Percentiles rank a stretch among this genome's conserved stretches.
Evolutionary conservation across 2,329 filamentous ascomycete species (phyloP).

Genomic region (Trichoderma sp.): DNA sequence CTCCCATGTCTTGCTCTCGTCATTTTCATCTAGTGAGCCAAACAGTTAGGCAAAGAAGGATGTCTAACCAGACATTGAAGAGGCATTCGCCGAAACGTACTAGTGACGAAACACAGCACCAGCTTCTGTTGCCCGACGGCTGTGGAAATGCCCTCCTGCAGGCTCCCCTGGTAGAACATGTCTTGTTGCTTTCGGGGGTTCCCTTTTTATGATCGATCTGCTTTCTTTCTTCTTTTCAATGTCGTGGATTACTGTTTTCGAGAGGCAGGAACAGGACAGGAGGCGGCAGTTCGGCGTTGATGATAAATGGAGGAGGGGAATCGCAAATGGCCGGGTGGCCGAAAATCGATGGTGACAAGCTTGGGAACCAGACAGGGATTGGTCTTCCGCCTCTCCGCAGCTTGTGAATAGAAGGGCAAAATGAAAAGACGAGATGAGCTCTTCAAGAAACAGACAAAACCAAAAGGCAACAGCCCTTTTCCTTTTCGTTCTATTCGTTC

Average conservation of each 20-base stretch:
- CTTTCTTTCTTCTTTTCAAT: not conserved
- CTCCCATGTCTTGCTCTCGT: slow-evolving; percentile 74
- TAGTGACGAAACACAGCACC: slow-evolving; percentile 82
- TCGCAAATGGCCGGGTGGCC: not conserved
- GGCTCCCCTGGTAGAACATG: slow-evolving; percentile 81
- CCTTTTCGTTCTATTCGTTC: not conserved
- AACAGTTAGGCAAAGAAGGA: not conserved
- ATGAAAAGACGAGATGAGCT: not conserved
- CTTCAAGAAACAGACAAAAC: no score
- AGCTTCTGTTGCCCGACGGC: slow-evolving; percentile 75
- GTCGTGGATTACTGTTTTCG: not conserved
- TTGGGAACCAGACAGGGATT: not conserved
- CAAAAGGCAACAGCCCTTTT: not conserved
- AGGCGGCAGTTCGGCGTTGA: not conserved
- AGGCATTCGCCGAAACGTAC: slow-evolving; percentile 47
- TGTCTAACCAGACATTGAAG: not conserved
- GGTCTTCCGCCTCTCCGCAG: not conserved
- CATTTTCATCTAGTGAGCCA: slow-evolving; percentile 59
- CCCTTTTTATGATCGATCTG: no score
- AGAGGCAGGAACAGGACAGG: not conserved
- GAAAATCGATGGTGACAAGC: not conserved
- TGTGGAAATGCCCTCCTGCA: slow-evolving; percentile 77
- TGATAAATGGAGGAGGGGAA: slow-evolving; percentile 6
- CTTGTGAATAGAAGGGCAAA: not conserved
- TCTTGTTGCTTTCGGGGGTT: not conserved